phyloP scores from a whole-genome alignment of 495 filamentous ascomycete genomes.

The Aspergillus hancockii region DNA sequence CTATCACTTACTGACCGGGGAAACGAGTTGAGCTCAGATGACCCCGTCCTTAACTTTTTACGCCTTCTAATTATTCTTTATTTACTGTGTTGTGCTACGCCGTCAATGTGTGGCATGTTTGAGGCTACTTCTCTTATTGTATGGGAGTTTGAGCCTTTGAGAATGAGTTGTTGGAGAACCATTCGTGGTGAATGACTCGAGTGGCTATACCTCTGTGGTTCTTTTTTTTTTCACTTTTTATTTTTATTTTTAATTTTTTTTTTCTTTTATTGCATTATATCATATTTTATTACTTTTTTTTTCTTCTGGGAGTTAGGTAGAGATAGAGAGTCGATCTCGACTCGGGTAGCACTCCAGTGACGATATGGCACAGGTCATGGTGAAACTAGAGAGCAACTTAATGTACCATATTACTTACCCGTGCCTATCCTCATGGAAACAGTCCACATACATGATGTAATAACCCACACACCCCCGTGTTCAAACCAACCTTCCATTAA shows the following conservation, averaged over 20 bases:
- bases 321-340: no score
- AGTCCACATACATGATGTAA: background rate
- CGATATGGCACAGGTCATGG: background rate
- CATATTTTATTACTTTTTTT: background rate
- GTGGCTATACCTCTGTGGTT: background rate
- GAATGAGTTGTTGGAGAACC: background rate
- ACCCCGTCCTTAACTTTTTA: background rate
- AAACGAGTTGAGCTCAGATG: background rate
- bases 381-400: background rate
- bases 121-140: background rate
- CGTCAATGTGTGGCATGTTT: background rate
- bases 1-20: background rate
- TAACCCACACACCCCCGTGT: background rate
- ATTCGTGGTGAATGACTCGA: background rate
- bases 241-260: background rate
- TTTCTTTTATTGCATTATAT: no score
- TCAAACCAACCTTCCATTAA: background rate
- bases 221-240: background rate
- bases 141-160: background rate
- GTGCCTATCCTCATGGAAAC: conserved; percentile 1
- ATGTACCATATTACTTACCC: background rate
- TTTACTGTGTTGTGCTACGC: background rate
- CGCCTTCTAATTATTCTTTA: background rate
- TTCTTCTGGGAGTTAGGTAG: background rate
- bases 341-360: no score